Evolutionary conservation across 805 yeast genomes (phyloP), one percentile per base, ranked within the genome.

Genomic region (Wickerhamomyces kurtzmanii): DNA sequence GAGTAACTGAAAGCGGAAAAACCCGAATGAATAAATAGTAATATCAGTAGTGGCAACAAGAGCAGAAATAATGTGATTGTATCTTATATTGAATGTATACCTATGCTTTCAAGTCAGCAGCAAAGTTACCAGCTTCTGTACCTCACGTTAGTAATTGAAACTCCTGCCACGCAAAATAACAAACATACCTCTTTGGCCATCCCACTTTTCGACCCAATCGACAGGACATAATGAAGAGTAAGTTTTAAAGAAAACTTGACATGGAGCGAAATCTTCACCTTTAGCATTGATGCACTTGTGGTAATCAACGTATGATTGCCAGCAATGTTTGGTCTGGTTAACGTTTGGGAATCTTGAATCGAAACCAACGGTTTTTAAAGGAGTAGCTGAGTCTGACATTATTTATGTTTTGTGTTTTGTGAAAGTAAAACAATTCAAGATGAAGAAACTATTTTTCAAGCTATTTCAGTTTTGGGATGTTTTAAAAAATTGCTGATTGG

Each of bases 201-300:
- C 84, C 94, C 94, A 83, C 55, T 63, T 79, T 51, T 75, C 86
- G 41, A 77, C 68, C 94, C 94, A 83, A 45, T 76, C 80, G 32
- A 71, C 65, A 34, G 94, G 94, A 55, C 94, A 83, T 51, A 83
- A 67, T 15, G 96, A 73, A 47, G 80, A 73, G 71, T 71, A 91
- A 32, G 96, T 84, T 62, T 74, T 80, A 76, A 74, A 83, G 69
- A 91, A 91, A 48, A 83, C 87, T 64, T 86, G 72, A 65, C 98
- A 91, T 53, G 97, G 97, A 49, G 87, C 94, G 54, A 91, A 91
- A 38, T 87, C 97, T 65, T 89, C 96, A 55, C 98, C 98, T 68
- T 89, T 89, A 43, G 87, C 85, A 51, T 77, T 81, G 56, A 91
- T 75, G 70, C 98, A 91, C 63, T 86, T 87, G 79, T 82, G 91